Evolutionary conservation across 352 stramenopile species (phyloP).

Genomic region (Phytophthora citricola): DNA sequence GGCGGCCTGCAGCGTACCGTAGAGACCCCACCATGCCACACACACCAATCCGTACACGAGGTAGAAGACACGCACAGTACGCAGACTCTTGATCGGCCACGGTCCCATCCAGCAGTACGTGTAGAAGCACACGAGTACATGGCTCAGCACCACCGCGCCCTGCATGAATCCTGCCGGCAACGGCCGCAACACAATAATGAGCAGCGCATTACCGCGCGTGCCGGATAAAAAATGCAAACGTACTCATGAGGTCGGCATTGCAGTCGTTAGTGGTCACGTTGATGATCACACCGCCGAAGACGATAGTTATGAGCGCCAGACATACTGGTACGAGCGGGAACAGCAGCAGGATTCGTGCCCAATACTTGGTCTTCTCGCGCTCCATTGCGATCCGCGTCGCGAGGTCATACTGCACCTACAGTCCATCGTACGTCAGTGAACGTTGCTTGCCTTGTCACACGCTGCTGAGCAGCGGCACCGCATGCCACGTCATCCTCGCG

Average conservation of each 20-base stretch:
- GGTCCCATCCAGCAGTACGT: conserved; percentile 78
- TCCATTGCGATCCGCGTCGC: conserved; percentile 55
- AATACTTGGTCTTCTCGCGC: conserved; percentile 78
- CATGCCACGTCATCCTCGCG: conserved; percentile 2
- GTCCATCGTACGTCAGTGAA: conserved; percentile 20
- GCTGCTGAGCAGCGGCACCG: not conserved
- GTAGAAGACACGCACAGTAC: conserved; percentile 71
- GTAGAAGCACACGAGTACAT: conserved; percentile 73
- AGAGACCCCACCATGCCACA: conserved; percentile 72
- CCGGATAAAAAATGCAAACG: conserved; percentile 18
- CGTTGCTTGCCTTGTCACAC: not conserved
- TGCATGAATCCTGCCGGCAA: conserved; percentile 59
- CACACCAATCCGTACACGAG: conserved; percentile 64
- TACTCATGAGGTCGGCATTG: conserved; percentile 74
- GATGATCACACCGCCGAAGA: conserved; percentile 72
- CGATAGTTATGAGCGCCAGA: conserved; percentile 64
- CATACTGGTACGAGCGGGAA: conserved; percentile 71
- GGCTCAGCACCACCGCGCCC: conserved; percentile 68
- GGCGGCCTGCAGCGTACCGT: conserved; percentile 63
- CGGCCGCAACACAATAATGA: conserved; percentile 17
- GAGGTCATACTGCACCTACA: conserved; percentile 55
- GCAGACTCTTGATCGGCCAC: conserved; percentile 58
- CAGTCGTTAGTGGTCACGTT: conserved; percentile 72
- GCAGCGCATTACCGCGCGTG: conserved; percentile 1
- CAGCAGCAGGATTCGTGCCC: conserved; percentile 65